Base-by-base conservation (phyloP, 176 grass and related monocot species). In the Eleusine indica region DNA sequence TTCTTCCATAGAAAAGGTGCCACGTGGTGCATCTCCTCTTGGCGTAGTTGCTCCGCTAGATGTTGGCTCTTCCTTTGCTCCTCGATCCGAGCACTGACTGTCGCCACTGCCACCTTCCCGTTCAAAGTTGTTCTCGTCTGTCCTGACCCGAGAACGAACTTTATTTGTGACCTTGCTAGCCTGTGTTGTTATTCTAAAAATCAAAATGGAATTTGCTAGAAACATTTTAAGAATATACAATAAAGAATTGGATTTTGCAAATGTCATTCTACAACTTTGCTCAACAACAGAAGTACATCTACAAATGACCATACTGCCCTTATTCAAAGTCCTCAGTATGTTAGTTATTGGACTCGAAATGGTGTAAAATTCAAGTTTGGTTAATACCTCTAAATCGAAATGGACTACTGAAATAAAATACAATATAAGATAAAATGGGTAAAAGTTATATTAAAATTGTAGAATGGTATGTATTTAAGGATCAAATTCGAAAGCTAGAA, bases 151-250 rank as follows among this genome's bases (percentile, higher is more conserved):
- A 82, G 91, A 94, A 82, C 93, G 91, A 84, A 99, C 97, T 88
- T 94, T 99, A 84, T 94, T 96, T 94, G 97, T 91, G 62, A 99
- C 93, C 89, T 92, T 96, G 54, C 80, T 94, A 77, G 97, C 97
- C 96, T 99, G 89, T 87, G 82, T 89, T 60, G 56, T 95, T 54
- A 91, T 88, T 95, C 68, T 79, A 89, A 91, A 79, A 83, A 92
- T 90, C 74, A 94, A 90, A 86, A 90, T 68, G 74, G 74, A 90
- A 86, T 84, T 86, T 17, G 32, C 68, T 81, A 86, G 73, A 66
- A 89, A 83, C 74, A 88, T 69, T 69, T 41, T 40, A 86, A 77
- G 47, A 78, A 89, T 17, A 82, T 29, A 65, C 68, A 87, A 40
- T 88, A 52, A 66, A 44, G 66, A 29, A 54, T 25, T 63, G 1